phyloP scores from a whole-genome alignment of 2,329 filamentous ascomycete genomes.

The Chaetoscypha palmicola region DNA sequence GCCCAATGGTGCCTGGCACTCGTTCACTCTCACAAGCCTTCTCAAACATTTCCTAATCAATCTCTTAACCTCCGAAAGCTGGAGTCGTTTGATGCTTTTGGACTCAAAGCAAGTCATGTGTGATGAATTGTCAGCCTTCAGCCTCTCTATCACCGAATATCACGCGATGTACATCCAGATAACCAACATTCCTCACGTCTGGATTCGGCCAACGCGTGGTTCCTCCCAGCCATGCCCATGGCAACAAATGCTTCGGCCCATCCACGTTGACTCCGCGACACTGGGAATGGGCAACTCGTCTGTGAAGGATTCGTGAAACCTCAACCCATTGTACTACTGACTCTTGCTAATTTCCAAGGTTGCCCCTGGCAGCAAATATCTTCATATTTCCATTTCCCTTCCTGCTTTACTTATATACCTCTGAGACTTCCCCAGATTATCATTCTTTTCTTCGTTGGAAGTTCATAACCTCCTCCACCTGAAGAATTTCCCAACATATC shows the following conservation, averaged over 20 bases:
- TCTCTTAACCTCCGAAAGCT: not conserved
- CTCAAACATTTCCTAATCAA: not conserved
- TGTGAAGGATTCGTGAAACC: conserved; percentile 12
- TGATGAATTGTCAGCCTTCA: not conserved
- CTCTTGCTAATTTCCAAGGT: conserved; percentile 25
- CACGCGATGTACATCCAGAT: not conserved
- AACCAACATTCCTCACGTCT: conserved; percentile 18
- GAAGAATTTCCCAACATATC: not conserved
- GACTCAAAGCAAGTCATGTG: too few species aligned
- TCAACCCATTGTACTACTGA: conserved; percentile 24
- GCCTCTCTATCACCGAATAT: not conserved
- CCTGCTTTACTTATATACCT: conserved; percentile 11
- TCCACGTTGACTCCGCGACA: conserved; percentile 18
- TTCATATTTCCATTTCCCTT: conserved; percentile 2
- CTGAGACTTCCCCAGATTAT: not conserved
- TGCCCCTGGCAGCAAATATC: conserved; percentile 25
- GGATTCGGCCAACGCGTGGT: conserved; percentile 2
- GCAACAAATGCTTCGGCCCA: conserved; percentile 10
- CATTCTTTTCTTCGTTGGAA: too few species aligned
- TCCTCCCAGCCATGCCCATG: conserved; percentile 9
- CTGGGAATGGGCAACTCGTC: conserved; percentile 24
- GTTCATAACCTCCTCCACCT: too few species aligned
- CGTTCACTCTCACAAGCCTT: not conserved
- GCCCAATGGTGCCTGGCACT: not conserved
- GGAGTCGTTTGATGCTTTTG: too few species aligned